Percentiles rank a stretch among this genome's conserved stretches.
Evolutionary conservation across 345 rosid species (phyloP).

Genomic region (Eucalyptus curtisii): DNA sequence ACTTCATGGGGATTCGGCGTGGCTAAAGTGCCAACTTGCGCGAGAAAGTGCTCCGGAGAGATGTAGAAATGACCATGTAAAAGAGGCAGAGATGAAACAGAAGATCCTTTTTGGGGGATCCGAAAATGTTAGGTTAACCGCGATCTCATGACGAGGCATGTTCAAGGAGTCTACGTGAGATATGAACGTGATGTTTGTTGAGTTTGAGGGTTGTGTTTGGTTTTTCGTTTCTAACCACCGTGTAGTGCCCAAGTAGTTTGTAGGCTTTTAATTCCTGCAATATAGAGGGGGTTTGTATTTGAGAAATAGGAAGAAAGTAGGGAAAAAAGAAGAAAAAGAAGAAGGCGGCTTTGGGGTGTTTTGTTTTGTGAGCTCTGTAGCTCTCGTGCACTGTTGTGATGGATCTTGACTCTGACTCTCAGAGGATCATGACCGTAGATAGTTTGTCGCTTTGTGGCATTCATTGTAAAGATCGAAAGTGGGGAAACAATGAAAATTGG

Average conservation of each 20-base stretch:
- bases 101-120: not conserved
- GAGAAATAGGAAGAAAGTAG: not conserved
- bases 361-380: not conserved
- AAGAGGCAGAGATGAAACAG: not conserved
- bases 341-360: not conserved
- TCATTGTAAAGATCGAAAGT: not conserved
- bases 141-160: not conserved
- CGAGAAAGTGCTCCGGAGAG: not conserved
- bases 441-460: not conserved
- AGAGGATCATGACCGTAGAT: not conserved
- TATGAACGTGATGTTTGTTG: not conserved
- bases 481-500: not conserved
- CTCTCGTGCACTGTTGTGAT: not conserved
- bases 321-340: not conserved
- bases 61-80: not conserved
- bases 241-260: not conserved
- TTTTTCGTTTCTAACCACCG: not conserved
- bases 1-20: slow-evolving; percentile 22
- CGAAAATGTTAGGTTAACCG: not conserved
- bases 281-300: not conserved
- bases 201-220: not conserved
- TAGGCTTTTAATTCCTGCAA: not conserved
- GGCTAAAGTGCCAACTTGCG: not conserved
- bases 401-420: not conserved
- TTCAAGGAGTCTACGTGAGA: not conserved